phyloP scores from a whole-genome alignment of 352 stramenopile genomes.

The Aphanomyces euteiches region DNA sequence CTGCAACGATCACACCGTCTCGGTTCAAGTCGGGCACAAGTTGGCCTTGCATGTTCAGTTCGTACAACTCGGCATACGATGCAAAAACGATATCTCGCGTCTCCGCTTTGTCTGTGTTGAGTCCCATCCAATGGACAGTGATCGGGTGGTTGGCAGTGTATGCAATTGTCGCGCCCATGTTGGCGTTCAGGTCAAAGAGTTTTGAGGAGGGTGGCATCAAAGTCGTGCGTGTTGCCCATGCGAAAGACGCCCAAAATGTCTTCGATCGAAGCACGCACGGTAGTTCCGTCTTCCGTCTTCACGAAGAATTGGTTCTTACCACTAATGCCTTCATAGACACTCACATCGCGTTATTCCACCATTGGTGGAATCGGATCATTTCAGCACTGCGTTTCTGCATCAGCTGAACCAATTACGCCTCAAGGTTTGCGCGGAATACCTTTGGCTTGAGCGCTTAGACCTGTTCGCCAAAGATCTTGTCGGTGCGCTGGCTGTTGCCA shows the following conservation, averaged over 20 bases:
- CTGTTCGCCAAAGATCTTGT: slow-evolving; percentile 24
- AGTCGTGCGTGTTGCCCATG: slow-evolving; percentile 21
- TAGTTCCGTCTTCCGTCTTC: slow-evolving; percentile 21
- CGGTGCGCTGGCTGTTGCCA: not conserved
- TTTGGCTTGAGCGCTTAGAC: slow-evolving; percentile 4
- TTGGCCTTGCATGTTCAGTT: not conserved
- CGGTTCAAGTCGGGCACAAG: not conserved
- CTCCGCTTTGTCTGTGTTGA: slow-evolving; percentile 29
- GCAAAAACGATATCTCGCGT: slow-evolving; percentile 23
- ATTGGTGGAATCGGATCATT: not conserved
- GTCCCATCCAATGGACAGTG: slow-evolving; percentile 22
- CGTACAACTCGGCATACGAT: slow-evolving; percentile 13
- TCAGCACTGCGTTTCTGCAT: slow-evolving; percentile 12
- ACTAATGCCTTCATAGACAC: slow-evolving; percentile 18
- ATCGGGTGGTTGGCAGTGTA: slow-evolving; percentile 9
- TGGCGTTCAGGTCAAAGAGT: slow-evolving; percentile 26
- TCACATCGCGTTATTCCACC: too few species aligned
- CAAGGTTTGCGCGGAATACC: not conserved
- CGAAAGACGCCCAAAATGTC: slow-evolving; percentile 12
- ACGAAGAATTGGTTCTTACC: slow-evolving; percentile 19
- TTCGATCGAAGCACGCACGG: slow-evolving; percentile 9
- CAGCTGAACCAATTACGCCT: slow-evolving; percentile 1
- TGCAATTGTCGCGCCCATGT: slow-evolving; percentile 20
- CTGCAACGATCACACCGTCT: not conserved
- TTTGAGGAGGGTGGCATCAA: slow-evolving; percentile 24